Conservation (phyloP, 2,329 filamentous ascomycete species). For the Plenodomus tracheiphilus region DNA sequence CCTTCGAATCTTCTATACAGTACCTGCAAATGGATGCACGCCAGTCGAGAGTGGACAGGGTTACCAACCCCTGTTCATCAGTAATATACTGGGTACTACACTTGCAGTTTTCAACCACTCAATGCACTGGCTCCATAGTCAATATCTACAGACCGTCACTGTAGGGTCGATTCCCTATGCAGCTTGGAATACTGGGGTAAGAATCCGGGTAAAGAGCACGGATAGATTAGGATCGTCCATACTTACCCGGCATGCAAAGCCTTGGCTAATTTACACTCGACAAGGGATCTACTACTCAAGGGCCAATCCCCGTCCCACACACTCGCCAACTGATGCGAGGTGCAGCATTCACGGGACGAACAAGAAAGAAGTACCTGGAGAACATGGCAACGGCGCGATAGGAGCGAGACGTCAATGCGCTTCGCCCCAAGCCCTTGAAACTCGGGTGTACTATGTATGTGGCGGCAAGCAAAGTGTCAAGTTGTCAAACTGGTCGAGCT, state of each 20-base stretch:
- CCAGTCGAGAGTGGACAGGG: constrained; percentile 7
- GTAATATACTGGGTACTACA: constrained; percentile 12
- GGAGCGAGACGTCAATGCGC: constrained; percentile 7
- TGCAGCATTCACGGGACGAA: not conserved
- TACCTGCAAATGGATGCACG: constrained; percentile 8
- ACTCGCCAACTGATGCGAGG: constrained; percentile 1
- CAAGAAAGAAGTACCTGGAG: constrained; percentile 1
- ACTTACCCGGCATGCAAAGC: constrained; percentile 6
- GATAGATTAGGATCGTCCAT: constrained; percentile 8
- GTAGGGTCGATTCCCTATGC: constrained; percentile 5
- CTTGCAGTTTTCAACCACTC: constrained; percentile 8
- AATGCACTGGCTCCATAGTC: not conserved
- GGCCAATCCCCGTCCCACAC: constrained; percentile 10
- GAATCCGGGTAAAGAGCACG: constrained; percentile 19
- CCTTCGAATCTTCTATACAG: constrained; percentile 20
- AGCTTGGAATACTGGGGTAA: constrained; percentile 5
- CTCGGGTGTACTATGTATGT: not conserved
- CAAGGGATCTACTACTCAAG: constrained; percentile 7
- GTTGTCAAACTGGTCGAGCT: not conserved
- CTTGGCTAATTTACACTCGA: constrained; percentile 20
- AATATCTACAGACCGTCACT: constrained; percentile 3
- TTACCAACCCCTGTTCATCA: constrained; percentile 5
- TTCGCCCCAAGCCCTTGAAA: constrained; percentile 9
- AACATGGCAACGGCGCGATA: constrained; percentile 1
- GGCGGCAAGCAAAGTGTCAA: not conserved